phyloP scores from a whole-genome alignment of 2,329 filamentous ascomycete genomes.

The Microsporum audouinii region DNA sequence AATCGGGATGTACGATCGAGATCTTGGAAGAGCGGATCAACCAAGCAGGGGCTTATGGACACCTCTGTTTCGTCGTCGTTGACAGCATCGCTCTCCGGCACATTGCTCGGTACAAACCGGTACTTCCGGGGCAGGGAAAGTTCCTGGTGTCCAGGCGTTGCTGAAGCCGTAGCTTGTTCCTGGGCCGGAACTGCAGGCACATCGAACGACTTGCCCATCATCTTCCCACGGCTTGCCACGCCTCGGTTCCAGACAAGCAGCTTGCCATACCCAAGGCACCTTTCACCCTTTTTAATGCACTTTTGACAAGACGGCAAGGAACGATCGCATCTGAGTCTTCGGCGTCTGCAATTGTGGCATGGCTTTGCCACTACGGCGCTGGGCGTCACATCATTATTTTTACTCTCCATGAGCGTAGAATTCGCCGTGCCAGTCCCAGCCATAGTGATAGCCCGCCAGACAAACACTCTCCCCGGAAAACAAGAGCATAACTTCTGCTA shows the following conservation, averaged over 20 bases:
- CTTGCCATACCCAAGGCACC: constrained; percentile 35
- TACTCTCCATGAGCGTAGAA: not conserved
- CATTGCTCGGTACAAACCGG: not conserved
- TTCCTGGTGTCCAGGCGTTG: not conserved
- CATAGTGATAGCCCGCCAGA: not conserved
- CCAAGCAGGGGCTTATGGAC: constrained; percentile 1
- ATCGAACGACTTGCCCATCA: constrained; percentile 44
- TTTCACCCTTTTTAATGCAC: constrained; percentile 33
- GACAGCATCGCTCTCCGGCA: not conserved
- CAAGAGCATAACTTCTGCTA: not conserved
- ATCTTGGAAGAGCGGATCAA: constrained; percentile 40
- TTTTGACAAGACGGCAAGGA: constrained; percentile 33
- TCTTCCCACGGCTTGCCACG: constrained; percentile 35
- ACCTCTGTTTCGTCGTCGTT: not conserved
- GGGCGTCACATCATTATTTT: not conserved
- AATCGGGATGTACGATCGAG: constrained; percentile 34
- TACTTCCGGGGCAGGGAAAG: not conserved
- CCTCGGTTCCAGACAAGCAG: constrained; percentile 35
- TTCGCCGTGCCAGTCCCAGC: not conserved
- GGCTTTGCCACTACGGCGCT: constrained; percentile 1
- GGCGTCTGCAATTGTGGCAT: constrained; percentile 36
- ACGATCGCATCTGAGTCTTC: constrained; percentile 35
- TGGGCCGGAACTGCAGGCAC: constrained; percentile 15
- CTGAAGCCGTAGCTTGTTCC: not conserved
- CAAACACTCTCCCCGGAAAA: not conserved